A percentile compares a stretch with the other conserved stretches of the same genome.
phyloP scores from a whole-genome alignment of 164 flowering plant species.

The Macadamia integrifolia region DNA sequence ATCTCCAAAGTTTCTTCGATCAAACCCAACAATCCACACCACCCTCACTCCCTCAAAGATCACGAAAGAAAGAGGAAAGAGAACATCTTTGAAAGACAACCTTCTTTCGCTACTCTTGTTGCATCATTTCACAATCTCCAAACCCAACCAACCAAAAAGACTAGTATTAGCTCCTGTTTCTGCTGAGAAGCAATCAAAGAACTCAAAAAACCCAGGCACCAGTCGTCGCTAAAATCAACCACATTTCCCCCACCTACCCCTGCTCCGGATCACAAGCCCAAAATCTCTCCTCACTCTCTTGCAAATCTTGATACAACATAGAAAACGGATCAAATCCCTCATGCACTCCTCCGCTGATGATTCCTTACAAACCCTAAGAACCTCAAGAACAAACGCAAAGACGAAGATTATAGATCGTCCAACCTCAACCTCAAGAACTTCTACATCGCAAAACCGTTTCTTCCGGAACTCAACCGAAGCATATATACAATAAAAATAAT shows the following conservation, averaged over 20 bases:
- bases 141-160: constrained; percentile 6
- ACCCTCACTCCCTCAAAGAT: not conserved
- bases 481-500: not conserved
- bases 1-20: not conserved
- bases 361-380: constrained; percentile 3
- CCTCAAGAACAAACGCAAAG: constrained; percentile 3
- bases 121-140: constrained; percentile 37
- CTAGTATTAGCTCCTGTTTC: not conserved
- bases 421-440: constrained; percentile 6
- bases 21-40: not conserved
- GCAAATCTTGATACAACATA: constrained; percentile 31
- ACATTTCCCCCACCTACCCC: too few species aligned
- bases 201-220: constrained; percentile 1
- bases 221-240: not conserved
- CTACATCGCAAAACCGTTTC: constrained; percentile 13
- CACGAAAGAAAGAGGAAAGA: not conserved
- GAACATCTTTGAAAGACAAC: constrained; percentile 22
- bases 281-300: constrained; percentile 13
- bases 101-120: constrained; percentile 78
- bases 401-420: constrained; percentile 26
- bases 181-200: not conserved
- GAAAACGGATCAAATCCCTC: constrained; percentile 40
- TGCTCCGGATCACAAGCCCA: too few species aligned
- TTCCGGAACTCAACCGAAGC: not conserved
- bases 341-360: constrained; percentile 32